Conservation (phyloP, 1,284 basidiomycete genomes). For the Amylostereum areolatum region DNA sequence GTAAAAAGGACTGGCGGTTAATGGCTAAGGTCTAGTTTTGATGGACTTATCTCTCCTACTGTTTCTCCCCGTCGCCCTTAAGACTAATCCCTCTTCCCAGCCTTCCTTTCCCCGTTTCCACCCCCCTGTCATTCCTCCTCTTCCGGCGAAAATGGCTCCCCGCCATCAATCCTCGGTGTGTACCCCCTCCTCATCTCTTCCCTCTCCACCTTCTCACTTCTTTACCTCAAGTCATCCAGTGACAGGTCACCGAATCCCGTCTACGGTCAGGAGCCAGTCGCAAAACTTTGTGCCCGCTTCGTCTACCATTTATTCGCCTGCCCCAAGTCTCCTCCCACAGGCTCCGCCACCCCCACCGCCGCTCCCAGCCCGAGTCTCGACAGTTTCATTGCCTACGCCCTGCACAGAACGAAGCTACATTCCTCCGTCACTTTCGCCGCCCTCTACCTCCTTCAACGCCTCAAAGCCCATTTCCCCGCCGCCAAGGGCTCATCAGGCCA, state of each 20-base stretch:
- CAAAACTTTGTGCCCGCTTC: neutral
- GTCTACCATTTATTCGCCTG: neutral
- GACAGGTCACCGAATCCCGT: constrained; percentile 20
- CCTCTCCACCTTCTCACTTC: neutral
- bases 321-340: neutral
- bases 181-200: neutral
- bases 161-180: too few relatives aligned
- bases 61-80: neutral
- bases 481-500: constrained; percentile 1
- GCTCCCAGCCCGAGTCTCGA: constrained; percentile 18
- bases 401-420: neutral
- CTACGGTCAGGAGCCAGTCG: neutral
- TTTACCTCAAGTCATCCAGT: neutral
- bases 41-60: neutral
- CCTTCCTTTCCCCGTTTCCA: neutral
- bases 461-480: constrained; percentile 1
- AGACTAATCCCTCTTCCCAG: neutral
- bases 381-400: constrained; percentile 1
- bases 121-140: neutral
- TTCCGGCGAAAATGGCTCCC: neutral
- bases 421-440: neutral
- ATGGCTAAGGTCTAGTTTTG: neutral
- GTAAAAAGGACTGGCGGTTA: too few relatives aligned
- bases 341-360: neutral
- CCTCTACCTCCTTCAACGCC: neutral